Conservation (phyloP, 805 yeast species). For the Teunomyces funiuensis region DNA sequence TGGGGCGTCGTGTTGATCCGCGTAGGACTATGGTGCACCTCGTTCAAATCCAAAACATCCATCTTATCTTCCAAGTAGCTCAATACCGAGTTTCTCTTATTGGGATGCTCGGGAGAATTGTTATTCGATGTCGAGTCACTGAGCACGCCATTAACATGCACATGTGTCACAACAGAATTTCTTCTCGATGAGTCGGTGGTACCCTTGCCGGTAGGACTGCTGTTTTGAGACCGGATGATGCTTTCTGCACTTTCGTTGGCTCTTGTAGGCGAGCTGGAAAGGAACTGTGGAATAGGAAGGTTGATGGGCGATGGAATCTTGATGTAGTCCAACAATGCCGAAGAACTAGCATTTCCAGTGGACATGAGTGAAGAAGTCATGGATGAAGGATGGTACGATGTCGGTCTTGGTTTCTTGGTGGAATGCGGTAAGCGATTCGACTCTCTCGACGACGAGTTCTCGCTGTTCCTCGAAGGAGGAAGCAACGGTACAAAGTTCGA, state of each 20-base stretch:
- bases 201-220: constrained; percentile 12
- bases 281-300: constrained; percentile 31
- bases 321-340: constrained; percentile 32
- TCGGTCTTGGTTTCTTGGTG: constrained; percentile 71
- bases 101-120: constrained; percentile 18
- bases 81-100: constrained; percentile 40
- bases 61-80: constrained; percentile 46
- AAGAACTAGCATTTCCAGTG: constrained; percentile 11
- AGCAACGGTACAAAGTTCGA: constrained; percentile 6
- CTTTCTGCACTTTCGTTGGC: constrained; percentile 26
- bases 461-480: constrained; percentile 13
- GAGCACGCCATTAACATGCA: constrained; percentile 45
- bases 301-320: constrained; percentile 35
- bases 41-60: constrained; percentile 39
- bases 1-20: constrained; percentile 24
- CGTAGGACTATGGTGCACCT: constrained; percentile 27
- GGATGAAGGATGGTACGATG: constrained; percentile 76
- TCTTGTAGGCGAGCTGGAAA: constrained; percentile 41
- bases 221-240: constrained; percentile 9
- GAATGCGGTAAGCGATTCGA: constrained; percentile 43
- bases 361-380: constrained; percentile 31
- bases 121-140: constrained; percentile 14
- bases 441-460: constrained; percentile 15
- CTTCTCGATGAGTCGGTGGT: constrained; percentile 24
- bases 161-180: constrained; percentile 42